Evolutionary conservation across 176 grass and related monocot species (phyloP), one percentile per base, ranked within the genome.

Genomic region (Saccharum officinarum): DNA sequence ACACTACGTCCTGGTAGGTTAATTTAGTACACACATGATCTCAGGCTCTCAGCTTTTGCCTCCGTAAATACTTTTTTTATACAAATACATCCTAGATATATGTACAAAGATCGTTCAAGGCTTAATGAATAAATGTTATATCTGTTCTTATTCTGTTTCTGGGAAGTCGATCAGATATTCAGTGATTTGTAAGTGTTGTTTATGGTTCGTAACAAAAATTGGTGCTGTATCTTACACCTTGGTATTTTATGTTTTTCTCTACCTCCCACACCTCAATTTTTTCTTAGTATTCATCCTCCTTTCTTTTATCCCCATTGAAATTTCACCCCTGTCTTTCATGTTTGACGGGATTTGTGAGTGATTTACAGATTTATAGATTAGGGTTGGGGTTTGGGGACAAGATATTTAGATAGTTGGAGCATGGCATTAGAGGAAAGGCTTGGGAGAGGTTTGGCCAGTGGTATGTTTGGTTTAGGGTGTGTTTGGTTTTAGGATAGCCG

Each of bases 31-130:
- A 31, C 28, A 34, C 28, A 31, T 50, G 46, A 50, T 74, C n/a
- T 62, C 59, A 62, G 10, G 45, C 17, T 52, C 45, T 75, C 45
- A 33, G 15, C 26, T 75, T 75, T 75, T 1, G 14, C 26, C 71
- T 75, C 71, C 26, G 45, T 75, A 75, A 75, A 52, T 50, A 33
- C 34, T 33, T 52, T 50, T 52, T 45, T 33, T 30, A 52, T 20
- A 52, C 71, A 50, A 74, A 34, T 33, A 75, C 45, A 25, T 33
- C 72, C 45, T 34, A 75, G 72, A 75, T 75, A 75, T 75, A 52
- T 75, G 72, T 34, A 52, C 45, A 75, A 52, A 50, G 45, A 52
- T 62, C 59, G 10, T 12, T 52, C 26, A 75, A 33, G 72, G 71
- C 26, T 50, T 46, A 74, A 33, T 74, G 44, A 75, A 33, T 75